phyloP scores from a whole-genome alignment of 2,329 filamentous ascomycete genomes.

The Cyclaneusma minus region DNA sequence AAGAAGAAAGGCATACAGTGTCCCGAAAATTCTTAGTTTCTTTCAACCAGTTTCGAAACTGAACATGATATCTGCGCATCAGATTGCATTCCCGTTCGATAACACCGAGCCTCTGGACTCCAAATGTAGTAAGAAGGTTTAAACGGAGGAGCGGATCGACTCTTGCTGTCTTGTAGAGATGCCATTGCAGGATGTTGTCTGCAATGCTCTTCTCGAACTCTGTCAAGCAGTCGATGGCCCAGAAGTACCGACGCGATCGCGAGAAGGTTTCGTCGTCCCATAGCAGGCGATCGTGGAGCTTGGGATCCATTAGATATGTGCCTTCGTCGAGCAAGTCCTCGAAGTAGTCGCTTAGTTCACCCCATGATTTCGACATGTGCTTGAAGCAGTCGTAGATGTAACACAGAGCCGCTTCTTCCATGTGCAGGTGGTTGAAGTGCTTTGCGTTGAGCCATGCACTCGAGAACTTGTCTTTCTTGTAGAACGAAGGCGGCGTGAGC shows the following conservation, averaged over 20 bases:
- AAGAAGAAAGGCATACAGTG: too few relatives aligned
- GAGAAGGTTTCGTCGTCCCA: slow-evolving; percentile 15
- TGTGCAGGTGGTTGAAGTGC: too few relatives aligned
- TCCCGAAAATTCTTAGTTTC: too few relatives aligned
- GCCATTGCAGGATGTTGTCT: slow-evolving; percentile 7
- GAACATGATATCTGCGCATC: too few relatives aligned
- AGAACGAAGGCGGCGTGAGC: slow-evolving; percentile 5
- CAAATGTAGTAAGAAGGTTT: neutral
- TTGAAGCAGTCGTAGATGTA: slow-evolving; percentile 3
- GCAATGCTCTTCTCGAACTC: slow-evolving; percentile 9
- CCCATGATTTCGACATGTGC: slow-evolving; percentile 7
- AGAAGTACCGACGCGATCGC: slow-evolving; percentile 14
- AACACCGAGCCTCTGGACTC: too few relatives aligned
- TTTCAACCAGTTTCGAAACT: too few relatives aligned
- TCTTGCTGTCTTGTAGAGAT: slow-evolving; percentile 1
- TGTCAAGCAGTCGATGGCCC: slow-evolving; percentile 12
- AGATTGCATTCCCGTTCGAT: too few relatives aligned
- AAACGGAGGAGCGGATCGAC: neutral
- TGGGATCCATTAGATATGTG: slow-evolving; percentile 9
- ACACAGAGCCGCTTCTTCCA: neutral
- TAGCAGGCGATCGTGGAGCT: slow-evolving; percentile 12
- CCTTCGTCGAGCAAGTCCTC: slow-evolving; percentile 10
- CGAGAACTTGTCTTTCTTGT: slow-evolving; percentile 5
- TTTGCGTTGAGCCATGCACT: slow-evolving; percentile 2
- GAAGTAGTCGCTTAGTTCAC: slow-evolving; percentile 10